phyloP scores from a whole-genome alignment of 495 filamentous ascomycete genomes.

The Neurospora tetraspora region DNA sequence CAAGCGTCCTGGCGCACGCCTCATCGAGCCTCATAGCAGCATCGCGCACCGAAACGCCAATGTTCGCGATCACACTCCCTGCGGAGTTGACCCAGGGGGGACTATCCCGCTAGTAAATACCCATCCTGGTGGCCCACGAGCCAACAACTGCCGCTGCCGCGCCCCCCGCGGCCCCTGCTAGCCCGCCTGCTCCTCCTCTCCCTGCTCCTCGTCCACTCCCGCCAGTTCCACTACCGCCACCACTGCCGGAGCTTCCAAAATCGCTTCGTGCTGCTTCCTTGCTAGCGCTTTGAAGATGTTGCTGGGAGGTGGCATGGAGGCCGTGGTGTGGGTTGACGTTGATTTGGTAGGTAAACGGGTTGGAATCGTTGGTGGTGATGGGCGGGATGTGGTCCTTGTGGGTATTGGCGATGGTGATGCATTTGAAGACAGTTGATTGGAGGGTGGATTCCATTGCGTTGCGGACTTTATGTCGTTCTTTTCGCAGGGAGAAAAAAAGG shows the following conservation, averaged over 20 bases:
- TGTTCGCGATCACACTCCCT: background rate
- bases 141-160: conserved; percentile 17
- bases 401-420: conserved; percentile 70
- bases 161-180: background rate
- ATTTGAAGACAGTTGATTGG: conserved; percentile 76
- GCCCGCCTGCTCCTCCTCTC: background rate
- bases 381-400: conserved; percentile 97
- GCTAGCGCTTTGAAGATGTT: background rate
- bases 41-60: background rate
- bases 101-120: conserved; percentile 48
- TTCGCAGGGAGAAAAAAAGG: background rate
- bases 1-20: background rate
- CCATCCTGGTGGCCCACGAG: conserved; percentile 71
- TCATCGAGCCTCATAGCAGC: background rate
- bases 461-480: conserved; percentile 79
- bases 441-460: conserved; percentile 80
- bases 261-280: conserved; percentile 5
- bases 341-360: conserved; percentile 93
- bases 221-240: background rate
- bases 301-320: background rate
- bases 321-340: conserved; percentile 41
- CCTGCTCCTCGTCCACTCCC: background rate
- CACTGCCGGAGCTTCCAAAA: background rate
- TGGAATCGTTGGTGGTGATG: conserved; percentile 83
- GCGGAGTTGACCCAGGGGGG: background rate